These are phyloP conservation scores for Forsythia viridissima DNA, from an alignment of 257 asterid species.

Conservation along the genomic window DNA sequence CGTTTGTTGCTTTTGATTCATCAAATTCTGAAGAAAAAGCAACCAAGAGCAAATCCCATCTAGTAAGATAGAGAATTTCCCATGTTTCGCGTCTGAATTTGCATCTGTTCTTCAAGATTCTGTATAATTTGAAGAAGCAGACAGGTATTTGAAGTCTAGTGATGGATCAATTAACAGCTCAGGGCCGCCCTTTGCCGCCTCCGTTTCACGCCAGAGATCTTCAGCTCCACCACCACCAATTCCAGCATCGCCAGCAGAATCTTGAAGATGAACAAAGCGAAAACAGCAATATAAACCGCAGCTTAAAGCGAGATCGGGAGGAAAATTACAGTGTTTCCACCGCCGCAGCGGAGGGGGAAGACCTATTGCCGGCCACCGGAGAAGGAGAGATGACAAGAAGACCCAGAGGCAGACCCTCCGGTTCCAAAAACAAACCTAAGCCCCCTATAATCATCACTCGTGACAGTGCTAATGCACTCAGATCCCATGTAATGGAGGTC, in stretches of 20 bases:
- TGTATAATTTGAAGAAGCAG: not conserved
- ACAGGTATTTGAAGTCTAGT: constrained; percentile 5
- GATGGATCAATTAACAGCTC: constrained; percentile 79
- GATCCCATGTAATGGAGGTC: constrained; percentile 56
- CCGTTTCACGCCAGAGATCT: constrained; percentile 72
- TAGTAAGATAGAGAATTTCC: not conserved
- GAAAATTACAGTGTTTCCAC: constrained; percentile 25
- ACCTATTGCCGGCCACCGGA: not conserved
- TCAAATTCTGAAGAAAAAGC: constrained; percentile 3
- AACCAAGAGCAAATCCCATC: not conserved
- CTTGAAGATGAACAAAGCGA: constrained; percentile 56
- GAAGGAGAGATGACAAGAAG: constrained; percentile 42
- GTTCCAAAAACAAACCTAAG: constrained; percentile 56
- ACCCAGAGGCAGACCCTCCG: constrained; percentile 51
- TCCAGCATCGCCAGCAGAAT: constrained; percentile 33
- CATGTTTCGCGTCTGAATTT: not conserved
- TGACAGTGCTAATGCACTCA: constrained; percentile 59
- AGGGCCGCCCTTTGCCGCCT: constrained; percentile 83
- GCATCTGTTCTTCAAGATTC: not conserved
- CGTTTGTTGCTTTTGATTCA: not conserved
- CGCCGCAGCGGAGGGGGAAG: constrained; percentile 23
- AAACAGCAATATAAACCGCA: constrained; percentile 23
- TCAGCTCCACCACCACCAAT: constrained; percentile 51
- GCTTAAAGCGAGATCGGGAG: constrained; percentile 54
- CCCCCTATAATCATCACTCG: constrained; percentile 59